A percentile compares a stretch with the other conserved stretches of the same genome.
Evolutionary conservation across 257 asterid genomes (phyloP).

Genomic region (Penstemon newberryi): DNA sequence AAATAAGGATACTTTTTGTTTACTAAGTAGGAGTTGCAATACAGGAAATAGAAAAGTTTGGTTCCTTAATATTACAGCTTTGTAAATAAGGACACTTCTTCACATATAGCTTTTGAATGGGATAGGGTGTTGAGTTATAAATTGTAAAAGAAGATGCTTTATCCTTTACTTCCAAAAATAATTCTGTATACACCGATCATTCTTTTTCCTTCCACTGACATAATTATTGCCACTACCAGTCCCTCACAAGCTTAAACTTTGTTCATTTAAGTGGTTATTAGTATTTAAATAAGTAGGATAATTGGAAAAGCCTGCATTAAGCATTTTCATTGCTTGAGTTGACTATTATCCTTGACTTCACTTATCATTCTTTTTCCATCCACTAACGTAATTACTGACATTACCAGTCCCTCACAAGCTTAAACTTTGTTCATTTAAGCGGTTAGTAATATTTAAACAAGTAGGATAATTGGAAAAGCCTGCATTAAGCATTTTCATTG

Average conservation of each 20-base stretch:
- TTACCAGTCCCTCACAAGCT: not conserved
- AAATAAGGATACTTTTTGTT: too few species aligned
- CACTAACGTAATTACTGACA: not conserved
- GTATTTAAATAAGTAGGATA: not conserved
- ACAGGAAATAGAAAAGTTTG: too few species aligned
- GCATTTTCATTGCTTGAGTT: not conserved
- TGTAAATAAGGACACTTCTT: too few species aligned
- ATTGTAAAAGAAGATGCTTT: constrained; percentile 9
- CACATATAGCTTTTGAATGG: too few species aligned
- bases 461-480: not conserved
- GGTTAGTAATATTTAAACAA: not conserved
- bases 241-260: not conserved
- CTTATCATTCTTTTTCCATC: not conserved
- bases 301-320: too few species aligned
- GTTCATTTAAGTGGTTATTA: constrained; percentile 14
- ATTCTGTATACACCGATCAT: not conserved
- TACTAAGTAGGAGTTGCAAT: too few species aligned
- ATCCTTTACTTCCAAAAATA: not conserved
- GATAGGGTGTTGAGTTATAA: too few species aligned
- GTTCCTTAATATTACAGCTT: too few species aligned
- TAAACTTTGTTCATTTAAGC: not conserved
- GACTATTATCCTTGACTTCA: not conserved
- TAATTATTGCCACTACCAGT: not conserved
- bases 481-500: not conserved
- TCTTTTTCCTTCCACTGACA: not conserved